These are phyloP conservation scores for Celoporthe dispersa DNA, from an alignment of 2,329 filamentous ascomycete genomes.

Conservation along the genomic window DNA sequence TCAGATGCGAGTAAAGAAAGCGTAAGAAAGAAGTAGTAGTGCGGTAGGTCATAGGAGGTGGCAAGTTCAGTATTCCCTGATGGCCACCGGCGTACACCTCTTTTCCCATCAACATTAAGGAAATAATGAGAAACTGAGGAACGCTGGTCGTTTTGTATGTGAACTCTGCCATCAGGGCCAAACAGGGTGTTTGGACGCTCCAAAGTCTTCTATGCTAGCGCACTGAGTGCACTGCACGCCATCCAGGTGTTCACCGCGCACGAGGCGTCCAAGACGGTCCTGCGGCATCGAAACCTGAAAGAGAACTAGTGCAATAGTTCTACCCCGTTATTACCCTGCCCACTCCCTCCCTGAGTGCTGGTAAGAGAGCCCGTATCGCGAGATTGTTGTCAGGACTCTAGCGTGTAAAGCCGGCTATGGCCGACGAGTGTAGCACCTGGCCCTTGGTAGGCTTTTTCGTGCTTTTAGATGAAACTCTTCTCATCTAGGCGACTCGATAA, in stretches of 20 bases:
- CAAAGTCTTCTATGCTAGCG: not conserved
- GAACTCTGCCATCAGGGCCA: not conserved
- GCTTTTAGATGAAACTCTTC: not conserved
- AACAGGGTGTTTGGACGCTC: not conserved
- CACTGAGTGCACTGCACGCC: not conserved
- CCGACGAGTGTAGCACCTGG: not conserved
- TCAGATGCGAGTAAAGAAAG: constrained; percentile 11
- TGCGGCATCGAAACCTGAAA: not conserved
- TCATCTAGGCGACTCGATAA: not conserved
- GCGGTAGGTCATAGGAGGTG: not conserved
- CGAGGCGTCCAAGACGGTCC: not conserved
- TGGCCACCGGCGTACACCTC: not conserved
- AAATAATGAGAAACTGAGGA: not conserved
- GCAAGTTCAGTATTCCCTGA: not conserved
- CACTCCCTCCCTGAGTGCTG: not conserved
- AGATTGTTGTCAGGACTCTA: not conserved
- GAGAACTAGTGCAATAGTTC: not conserved
- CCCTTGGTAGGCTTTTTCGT: not conserved
- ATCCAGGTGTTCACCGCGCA: not conserved
- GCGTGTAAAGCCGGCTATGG: not conserved
- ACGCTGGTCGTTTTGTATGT: not conserved
- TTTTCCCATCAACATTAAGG: constrained; percentile 6
- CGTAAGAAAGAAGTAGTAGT: not conserved
- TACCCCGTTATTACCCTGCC: not conserved
- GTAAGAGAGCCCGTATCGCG: not conserved